These are phyloP conservation scores for Pisolithus orientalis DNA, from an alignment of 768 basidiomycete species.

Conservation along the genomic window DNA sequence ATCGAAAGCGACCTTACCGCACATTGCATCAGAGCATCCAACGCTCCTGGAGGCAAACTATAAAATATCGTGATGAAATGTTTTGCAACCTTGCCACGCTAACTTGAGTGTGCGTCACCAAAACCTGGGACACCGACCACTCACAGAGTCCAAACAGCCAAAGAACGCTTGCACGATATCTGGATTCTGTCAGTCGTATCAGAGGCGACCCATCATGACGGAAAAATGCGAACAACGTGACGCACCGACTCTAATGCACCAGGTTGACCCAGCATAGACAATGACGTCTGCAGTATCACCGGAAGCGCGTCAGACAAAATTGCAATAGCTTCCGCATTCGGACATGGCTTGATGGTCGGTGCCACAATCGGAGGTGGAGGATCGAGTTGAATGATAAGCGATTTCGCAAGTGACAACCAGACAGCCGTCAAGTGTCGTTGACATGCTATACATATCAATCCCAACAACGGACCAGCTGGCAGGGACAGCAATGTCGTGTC, in stretches of 20 bases:
- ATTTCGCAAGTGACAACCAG: slow-evolving; percentile 80
- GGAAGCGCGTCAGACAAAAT: slow-evolving; percentile 53
- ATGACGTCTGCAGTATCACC: slow-evolving; percentile 50
- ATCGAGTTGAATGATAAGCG: slow-evolving; percentile 77
- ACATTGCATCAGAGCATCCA: slow-evolving; percentile 66
- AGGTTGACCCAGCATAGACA: slow-evolving; percentile 46
- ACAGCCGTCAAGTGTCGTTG: slow-evolving; percentile 69
- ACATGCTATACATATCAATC: slow-evolving; percentile 66
- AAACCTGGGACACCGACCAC: slow-evolving; percentile 14
- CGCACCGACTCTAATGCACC: slow-evolving; percentile 69
- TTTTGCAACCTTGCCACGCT: slow-evolving; percentile 35
- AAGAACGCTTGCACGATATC: slow-evolving; percentile 91
- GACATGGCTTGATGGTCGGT: slow-evolving; percentile 43
- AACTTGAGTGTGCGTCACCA: neutral
- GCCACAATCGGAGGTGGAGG: slow-evolving; percentile 46
- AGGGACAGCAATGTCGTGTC: slow-evolving; percentile 78
- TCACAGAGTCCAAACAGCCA: slow-evolving; percentile 68
- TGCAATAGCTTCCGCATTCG: slow-evolving; percentile 47
- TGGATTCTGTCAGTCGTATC: slow-evolving; percentile 55
- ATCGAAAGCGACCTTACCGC: slow-evolving; percentile 59
- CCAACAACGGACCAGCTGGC: slow-evolving; percentile 75
- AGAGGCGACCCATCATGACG: neutral
- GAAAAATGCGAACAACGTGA: slow-evolving; percentile 1
- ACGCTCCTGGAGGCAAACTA: slow-evolving; percentile 52
- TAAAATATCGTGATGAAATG: slow-evolving; percentile 59